These are phyloP conservation scores for Cryphonectria nitschkei DNA, from an alignment of 2,329 filamentous ascomycete genomes.

Conservation along the genomic window DNA sequence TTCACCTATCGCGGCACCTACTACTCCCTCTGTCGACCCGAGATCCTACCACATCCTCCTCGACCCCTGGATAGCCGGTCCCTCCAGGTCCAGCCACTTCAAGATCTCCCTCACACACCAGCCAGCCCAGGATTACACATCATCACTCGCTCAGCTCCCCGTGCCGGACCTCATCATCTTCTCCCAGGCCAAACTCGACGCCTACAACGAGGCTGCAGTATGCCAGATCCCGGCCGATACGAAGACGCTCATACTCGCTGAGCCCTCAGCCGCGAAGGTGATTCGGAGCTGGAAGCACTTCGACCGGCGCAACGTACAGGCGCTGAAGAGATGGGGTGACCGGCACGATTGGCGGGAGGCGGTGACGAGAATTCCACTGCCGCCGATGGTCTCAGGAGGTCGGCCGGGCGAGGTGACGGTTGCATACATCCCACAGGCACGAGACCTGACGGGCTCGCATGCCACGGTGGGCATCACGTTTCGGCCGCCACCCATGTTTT, in stretches of 20 bases:
- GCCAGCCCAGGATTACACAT: slow-evolving; percentile 58
- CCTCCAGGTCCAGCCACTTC: slow-evolving; percentile 62
- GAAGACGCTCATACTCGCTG: slow-evolving; percentile 67
- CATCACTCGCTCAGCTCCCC: slow-evolving; percentile 50
- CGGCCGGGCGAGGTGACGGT: slow-evolving; percentile 70
- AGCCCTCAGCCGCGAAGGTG: slow-evolving; percentile 64
- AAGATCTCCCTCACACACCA: slow-evolving; percentile 64
- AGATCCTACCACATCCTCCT: slow-evolving; percentile 68
- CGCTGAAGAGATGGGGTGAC: slow-evolving; percentile 49
- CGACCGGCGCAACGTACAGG: slow-evolving; percentile 50
- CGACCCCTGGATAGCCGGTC: slow-evolving; percentile 71
- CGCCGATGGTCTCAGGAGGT: slow-evolving; percentile 54
- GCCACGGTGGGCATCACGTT: slow-evolving; percentile 75
- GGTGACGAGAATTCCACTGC: slow-evolving; percentile 54
- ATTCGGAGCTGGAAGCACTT: slow-evolving; percentile 74
- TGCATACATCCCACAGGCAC: slow-evolving; percentile 65
- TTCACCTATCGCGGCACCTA: slow-evolving; percentile 52
- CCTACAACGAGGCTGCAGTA: slow-evolving; percentile 72
- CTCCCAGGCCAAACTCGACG: slow-evolving; percentile 59
- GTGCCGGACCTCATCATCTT: slow-evolving; percentile 51
- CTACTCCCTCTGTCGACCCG: slow-evolving; percentile 39
- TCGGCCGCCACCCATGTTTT: slow-evolving; percentile 52
- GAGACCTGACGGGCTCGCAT: slow-evolving; percentile 64
- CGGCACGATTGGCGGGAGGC: slow-evolving; percentile 37
- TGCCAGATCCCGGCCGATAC: slow-evolving; percentile 61